Percentiles rank a stretch among this genome's conserved stretches.
Evolutionary conservation across 805 yeast genomes (phyloP).

Genomic region (Candida qinlingensis): DNA sequence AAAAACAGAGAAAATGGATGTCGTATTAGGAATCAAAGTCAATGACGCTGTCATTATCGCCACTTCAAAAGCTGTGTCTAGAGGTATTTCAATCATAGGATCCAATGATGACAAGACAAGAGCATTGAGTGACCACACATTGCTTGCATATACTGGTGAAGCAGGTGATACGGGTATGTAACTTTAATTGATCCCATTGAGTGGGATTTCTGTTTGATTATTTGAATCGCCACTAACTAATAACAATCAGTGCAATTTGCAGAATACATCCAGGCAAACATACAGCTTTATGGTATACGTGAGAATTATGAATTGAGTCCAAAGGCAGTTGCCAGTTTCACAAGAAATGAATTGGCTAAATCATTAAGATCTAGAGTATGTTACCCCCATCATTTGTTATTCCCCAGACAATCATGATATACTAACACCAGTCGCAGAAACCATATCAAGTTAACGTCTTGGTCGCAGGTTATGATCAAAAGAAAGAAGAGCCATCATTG

Average conservation of each 20-base stretch:
- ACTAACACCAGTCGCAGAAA: constrained; percentile 34
- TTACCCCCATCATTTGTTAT: not conserved
- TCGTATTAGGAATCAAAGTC: constrained; percentile 80
- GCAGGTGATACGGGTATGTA: constrained; percentile 75
- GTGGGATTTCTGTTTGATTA: not conserved
- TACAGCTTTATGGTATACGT: constrained; percentile 82
- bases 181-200: not conserved
- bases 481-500: constrained; percentile 54
- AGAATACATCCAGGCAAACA: constrained; percentile 88
- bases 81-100: constrained; percentile 82
- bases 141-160: constrained; percentile 92
- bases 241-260: constrained; percentile 66
- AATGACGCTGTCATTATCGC: constrained; percentile 80
- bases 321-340: constrained; percentile 80
- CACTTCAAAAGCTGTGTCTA: constrained; percentile 89
- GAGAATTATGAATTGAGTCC: constrained; percentile 80
- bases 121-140: constrained; percentile 62
- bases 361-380: constrained; percentile 74
- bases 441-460: constrained; percentile 94
- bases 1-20: constrained; percentile 57
- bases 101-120: constrained; percentile 79
- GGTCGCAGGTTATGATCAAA: constrained; percentile 74
- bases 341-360: constrained; percentile 82
- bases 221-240: constrained; percentile 12
- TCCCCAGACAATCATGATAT: not conserved